Evolutionary conservation across 2,329 filamentous ascomycete species (phyloP).

Genomic region (Colletotrichum horii): DNA sequence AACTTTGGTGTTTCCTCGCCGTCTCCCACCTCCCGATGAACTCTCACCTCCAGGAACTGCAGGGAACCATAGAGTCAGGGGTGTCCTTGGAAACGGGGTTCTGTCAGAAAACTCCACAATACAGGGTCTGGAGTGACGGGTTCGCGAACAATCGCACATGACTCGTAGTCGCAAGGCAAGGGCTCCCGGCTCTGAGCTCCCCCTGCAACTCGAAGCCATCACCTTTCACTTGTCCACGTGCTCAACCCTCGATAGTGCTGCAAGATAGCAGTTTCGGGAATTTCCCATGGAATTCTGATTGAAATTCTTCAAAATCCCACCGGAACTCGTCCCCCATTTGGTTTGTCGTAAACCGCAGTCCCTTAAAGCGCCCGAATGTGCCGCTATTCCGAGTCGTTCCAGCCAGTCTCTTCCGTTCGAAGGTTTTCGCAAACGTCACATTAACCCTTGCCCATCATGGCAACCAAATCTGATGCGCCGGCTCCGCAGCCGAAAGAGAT

Average conservation of each 20-base stretch:
- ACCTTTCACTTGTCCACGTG: constrained; percentile 3
- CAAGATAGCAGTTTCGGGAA: background rate
- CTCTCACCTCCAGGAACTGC: background rate
- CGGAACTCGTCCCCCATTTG: background rate
- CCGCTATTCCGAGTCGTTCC: background rate
- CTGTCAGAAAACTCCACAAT: background rate
- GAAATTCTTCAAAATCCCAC: background rate
- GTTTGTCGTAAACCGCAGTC: background rate
- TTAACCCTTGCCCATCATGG: background rate
- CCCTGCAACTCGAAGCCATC: background rate
- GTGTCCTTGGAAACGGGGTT: background rate
- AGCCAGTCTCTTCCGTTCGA: background rate
- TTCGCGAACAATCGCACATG: background rate
- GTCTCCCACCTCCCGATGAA: background rate
- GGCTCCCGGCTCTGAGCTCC: background rate
- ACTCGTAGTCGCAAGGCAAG: background rate
- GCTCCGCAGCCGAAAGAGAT: constrained; percentile 23
- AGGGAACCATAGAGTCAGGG: background rate
- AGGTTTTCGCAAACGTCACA: background rate
- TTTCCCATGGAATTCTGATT: background rate
- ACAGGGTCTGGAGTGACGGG: background rate
- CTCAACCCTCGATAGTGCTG: background rate
- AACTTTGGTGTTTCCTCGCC: background rate
- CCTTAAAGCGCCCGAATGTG: background rate
- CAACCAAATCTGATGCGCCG: background rate